Evolutionary conservation across 257 asterid species (phyloP), one percentile per base, ranked within the genome.

Genomic region (Solanum gandarillasii): DNA sequence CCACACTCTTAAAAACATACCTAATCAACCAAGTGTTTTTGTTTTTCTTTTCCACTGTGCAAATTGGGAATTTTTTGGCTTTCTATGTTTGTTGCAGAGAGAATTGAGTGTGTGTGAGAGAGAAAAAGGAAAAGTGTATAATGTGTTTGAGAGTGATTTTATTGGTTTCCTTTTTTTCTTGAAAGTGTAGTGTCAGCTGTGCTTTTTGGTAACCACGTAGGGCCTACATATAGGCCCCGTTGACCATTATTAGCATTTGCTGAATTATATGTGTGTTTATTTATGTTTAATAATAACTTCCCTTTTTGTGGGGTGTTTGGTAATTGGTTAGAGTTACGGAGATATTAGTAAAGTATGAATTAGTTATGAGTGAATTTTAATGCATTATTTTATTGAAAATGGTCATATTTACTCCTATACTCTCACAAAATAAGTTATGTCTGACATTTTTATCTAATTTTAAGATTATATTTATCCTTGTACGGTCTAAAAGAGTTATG

Each of bases 1-100:
- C 25, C 41, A 72, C 79, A 72, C 41, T 27, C 0, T 1, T 70
- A 8, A 31, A 39, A 48, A 38, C 65, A 14, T 27, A 20, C 84
- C 41, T 12, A 73, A 88, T 84, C 32, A 58, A 84, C 71, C 85
- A 88, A 16, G 76, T 73, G 87, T 21, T 39, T 39, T 81, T 55
- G n/a, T 55, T 55, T 55, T 52, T 52, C n/a, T 81, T 52, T 25
- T 38, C 29, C 58, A 41, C 46, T 67, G 13, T 41, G 78, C 16
- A 27, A 5, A 41, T 27, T 21, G 21, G 23, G 68, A 43, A n/a
- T 31, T 9, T 29, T 48, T 76, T 84, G 41, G 82, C 29, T 52
- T 58, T 74, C 85, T 83, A 73, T 86, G 70, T 83, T 88, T 88
- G 89, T 38, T 71, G 87, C 48, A 36, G 74, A 82, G 60, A 36